Conservation (phyloP, 2,329 filamentous ascomycete species). For the Colletotrichum godetiae region DNA sequence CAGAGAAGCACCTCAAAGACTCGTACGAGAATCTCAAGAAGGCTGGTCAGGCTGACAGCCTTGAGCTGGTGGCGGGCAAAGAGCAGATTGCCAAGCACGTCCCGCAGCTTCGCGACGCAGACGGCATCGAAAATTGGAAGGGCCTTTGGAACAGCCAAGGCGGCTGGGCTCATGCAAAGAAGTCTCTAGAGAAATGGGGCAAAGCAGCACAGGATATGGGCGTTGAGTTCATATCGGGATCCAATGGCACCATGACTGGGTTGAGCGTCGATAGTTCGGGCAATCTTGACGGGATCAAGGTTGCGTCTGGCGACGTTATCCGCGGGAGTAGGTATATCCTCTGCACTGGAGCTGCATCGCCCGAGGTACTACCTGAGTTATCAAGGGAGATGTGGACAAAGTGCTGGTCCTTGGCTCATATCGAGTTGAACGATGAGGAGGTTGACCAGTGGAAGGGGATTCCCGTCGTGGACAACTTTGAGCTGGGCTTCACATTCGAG, state of each 20-base stretch:
- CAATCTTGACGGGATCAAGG: conserved; percentile 16
- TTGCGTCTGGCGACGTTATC: conserved; percentile 12
- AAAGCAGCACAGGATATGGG: not conserved
- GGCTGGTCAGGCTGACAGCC: conserved; percentile 1
- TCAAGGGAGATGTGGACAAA: conserved; percentile 27
- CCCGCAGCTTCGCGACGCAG: conserved; percentile 17
- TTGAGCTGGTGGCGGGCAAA: conserved; percentile 20
- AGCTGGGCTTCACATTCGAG: conserved; percentile 37
- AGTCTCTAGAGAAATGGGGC: conserved; percentile 19
- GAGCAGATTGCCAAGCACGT: conserved; percentile 26
- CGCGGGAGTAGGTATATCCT: conserved; percentile 19
- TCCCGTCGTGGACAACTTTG: conserved; percentile 33
- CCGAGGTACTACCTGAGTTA: conserved; percentile 16
- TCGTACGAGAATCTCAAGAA: conserved; percentile 28
- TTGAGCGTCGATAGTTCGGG: not conserved
- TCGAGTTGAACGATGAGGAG: conserved; percentile 20
- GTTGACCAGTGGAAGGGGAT: conserved; percentile 21
- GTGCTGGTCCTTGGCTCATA: conserved; percentile 26
- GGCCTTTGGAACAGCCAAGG: conserved; percentile 31
- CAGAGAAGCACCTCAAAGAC: conserved; percentile 31
- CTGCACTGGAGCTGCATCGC: conserved; percentile 24
- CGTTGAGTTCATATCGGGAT: conserved; percentile 14
- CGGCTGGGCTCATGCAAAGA: conserved; percentile 22
- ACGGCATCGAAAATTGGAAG: conserved; percentile 29
- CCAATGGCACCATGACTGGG: conserved; percentile 21